These are phyloP conservation scores for Auricularia sp. DNA, from an alignment of 768 basidiomycete species.

Conservation along the genomic window DNA sequence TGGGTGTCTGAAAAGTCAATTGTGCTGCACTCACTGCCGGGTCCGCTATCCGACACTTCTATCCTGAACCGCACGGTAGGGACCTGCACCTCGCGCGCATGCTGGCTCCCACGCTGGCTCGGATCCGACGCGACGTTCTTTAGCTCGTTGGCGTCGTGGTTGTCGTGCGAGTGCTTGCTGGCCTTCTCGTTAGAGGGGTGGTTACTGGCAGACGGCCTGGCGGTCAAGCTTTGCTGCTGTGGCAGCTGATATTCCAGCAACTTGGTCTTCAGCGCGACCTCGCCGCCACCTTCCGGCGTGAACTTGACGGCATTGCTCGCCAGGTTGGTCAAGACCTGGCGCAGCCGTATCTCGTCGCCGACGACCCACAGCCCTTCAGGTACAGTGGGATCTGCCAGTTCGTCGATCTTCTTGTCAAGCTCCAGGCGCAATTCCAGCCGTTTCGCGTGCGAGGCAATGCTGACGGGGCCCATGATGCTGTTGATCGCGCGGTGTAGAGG, in stretches of 20 bases:
- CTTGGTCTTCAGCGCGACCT: constrained; percentile 2
- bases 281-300: constrained; percentile 19
- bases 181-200: background rate
- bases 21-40: constrained; percentile 9
- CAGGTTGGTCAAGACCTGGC: constrained; percentile 30
- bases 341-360: constrained; percentile 33
- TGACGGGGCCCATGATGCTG: constrained; percentile 18
- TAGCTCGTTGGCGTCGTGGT: background rate
- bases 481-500: constrained; percentile 20
- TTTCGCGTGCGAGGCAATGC: constrained; percentile 16
- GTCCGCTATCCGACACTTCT: constrained; percentile 13
- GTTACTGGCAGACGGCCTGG: background rate
- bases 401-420: constrained; percentile 30
- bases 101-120: constrained; percentile 3
- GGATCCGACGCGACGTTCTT: background rate
- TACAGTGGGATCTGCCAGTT: constrained; percentile 15
- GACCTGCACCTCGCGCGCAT: constrained; percentile 5
- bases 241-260: background rate
- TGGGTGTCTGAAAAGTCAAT: background rate
- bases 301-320: constrained; percentile 26
- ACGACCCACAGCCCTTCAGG: constrained; percentile 22
- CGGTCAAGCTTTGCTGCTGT: background rate
- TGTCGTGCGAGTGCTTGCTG: background rate
- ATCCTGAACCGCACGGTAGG: constrained; percentile 14
- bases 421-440: constrained; percentile 23